Percentiles rank a stretch among this genome's conserved stretches.
These are phyloP conservation scores for Mucor ambiguus DNA, from an alignment of 371 early-diverging fungal genomes.

Conservation along the genomic window DNA sequence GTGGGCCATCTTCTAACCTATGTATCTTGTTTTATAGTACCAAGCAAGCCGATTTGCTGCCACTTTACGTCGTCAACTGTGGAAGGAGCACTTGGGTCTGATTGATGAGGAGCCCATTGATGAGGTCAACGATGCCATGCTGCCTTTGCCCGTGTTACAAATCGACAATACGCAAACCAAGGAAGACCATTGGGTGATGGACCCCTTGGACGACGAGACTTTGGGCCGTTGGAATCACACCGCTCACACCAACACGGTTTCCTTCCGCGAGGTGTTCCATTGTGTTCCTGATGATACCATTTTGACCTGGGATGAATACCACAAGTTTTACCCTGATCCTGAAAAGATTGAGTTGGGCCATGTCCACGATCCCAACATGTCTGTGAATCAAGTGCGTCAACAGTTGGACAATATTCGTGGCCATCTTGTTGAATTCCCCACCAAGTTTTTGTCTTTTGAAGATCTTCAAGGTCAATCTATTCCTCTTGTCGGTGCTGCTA, in stretches of 20 bases:
- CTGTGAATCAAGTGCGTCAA: constrained; percentile 40
- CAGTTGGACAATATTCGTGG: constrained; percentile 55
- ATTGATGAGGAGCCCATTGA: constrained; percentile 52
- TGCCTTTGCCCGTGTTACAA: constrained; percentile 51
- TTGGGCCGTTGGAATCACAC: constrained; percentile 55
- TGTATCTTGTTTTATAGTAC: constrained; percentile 34
- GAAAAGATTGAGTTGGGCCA: constrained; percentile 40
- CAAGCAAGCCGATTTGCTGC: constrained; percentile 70
- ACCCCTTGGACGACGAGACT: constrained; percentile 65
- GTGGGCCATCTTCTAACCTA: not conserved
- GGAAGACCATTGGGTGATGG: constrained; percentile 49
- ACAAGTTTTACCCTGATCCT: constrained; percentile 56
- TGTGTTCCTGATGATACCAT: constrained; percentile 80
- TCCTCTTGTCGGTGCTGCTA: constrained; percentile 32
- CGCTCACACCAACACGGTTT: constrained; percentile 60
- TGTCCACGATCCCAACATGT: constrained; percentile 40
- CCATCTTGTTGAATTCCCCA: constrained; percentile 77
- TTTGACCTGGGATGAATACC: constrained; percentile 67
- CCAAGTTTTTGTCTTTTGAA: constrained; percentile 65
- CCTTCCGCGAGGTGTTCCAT: constrained; percentile 73
- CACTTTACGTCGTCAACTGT: constrained; percentile 74
- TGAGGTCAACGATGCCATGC: constrained; percentile 50
- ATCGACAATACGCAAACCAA: constrained; percentile 37
- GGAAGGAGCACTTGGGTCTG: constrained; percentile 87
- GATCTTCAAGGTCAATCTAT: constrained; percentile 44